Conservation (phyloP, 345 rosid species). For the Geranium rotundifolium region DNA sequence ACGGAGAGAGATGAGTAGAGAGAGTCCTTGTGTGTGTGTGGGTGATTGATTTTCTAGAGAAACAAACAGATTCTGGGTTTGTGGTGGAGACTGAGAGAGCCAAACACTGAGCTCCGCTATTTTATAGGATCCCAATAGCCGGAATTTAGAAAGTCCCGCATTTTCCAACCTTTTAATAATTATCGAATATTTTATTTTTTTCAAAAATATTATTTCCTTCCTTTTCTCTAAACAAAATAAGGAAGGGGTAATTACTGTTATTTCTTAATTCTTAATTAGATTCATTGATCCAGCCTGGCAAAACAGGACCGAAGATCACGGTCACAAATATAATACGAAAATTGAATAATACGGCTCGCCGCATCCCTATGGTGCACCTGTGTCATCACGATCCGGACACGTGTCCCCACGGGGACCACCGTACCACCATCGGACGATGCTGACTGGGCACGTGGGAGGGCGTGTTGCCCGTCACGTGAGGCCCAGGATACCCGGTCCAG, state of each 20-base stretch:
- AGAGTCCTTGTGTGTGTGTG: too few relatives aligned
- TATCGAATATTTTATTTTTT: not conserved
- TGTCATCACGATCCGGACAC: conserved; percentile 22
- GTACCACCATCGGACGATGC: conserved; percentile 1
- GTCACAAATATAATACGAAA: conserved; percentile 1
- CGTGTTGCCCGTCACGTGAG: conserved; percentile 52
- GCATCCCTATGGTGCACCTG: conserved; percentile 21
- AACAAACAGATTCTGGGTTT: not conserved
- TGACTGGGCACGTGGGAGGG: too few relatives aligned
- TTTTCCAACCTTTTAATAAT: not conserved
- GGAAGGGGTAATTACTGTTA: too few relatives aligned
- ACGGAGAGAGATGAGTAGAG: not conserved
- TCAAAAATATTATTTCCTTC: not conserved
- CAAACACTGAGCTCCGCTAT: conserved; percentile 28
- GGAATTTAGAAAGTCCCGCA: conserved; percentile 1
- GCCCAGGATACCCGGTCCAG: conserved; percentile 23
- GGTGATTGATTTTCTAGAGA: not conserved
- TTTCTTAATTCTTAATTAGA: too few relatives aligned
- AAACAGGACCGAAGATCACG: conserved; percentile 12
- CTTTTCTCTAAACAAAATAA: not conserved
- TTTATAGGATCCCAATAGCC: conserved; percentile 54
- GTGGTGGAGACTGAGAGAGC: conserved; percentile 2
- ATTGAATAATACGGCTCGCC: conserved; percentile 22
- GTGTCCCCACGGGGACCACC: conserved; percentile 6
- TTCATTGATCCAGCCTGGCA: not conserved